Evolutionary conservation across 352 stramenopile genomes (phyloP), one percentile per base, ranked within the genome.

Genomic region (Achlya hypogyna): DNA sequence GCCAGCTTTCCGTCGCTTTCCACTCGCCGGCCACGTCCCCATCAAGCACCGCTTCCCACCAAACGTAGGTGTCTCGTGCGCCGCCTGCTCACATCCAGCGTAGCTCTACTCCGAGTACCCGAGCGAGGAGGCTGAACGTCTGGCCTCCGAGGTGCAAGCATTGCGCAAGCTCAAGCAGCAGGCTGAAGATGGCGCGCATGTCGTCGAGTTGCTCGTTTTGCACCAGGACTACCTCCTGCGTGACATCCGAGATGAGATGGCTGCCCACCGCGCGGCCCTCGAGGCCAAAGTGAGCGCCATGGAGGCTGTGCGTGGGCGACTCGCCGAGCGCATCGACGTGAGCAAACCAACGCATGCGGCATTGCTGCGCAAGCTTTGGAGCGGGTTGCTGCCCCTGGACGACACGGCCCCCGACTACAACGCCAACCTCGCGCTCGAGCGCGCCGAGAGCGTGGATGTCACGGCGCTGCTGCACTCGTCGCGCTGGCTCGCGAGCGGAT

Each of bases 281-380:
- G 74, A 78, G 32, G 77, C 84, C 34, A 93, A 93, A 71, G 81
- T 93, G 29, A 75, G 69, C 12, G 64, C 62, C 22, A 71, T 93
- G 54, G 84, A 93, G 70, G 78, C 74, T 2, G 71, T 93, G 22
- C 81, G 84, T 10, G 85, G 86, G 65, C 81, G 86, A 49, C 76
- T 93, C 70, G 82, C 88, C 51, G 81, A 89, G 52, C 69, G 74
- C 23, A 75, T 93, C 28, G 84, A 91, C 35, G 59, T 71, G 35
- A 74, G 67, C 28, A 89, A 90, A 35, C 23, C 71, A 20, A 60
- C 18, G 18, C 85, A 91, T 52, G 78, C 82, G 16, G 62, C 65
- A 29, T 62, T 93, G 4, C 71, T 93, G 27, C 87, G 85, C 62
- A 78, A 79, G 31, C 78, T 93, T 1, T 91, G 85, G 85, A 74